A percentile compares a stretch with the other conserved stretches of the same genome.
Evolutionary conservation across 2,329 filamentous ascomycete species (phyloP).

Genomic region (Fusarium succisae): DNA sequence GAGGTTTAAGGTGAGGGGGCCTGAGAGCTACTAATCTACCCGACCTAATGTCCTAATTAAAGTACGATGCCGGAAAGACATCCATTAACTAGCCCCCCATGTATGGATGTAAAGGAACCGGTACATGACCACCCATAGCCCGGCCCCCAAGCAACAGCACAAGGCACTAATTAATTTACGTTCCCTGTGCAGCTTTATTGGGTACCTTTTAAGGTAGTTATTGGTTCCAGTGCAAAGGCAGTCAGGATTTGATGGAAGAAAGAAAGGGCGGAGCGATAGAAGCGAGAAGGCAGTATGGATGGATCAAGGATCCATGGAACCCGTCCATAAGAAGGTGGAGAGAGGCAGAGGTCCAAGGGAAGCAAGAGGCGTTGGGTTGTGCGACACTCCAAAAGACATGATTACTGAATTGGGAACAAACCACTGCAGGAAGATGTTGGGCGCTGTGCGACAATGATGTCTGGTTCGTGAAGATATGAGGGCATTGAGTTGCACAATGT

Average conservation of each 20-base stretch:
- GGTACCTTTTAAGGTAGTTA: background rate
- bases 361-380: slow-evolving; percentile 9
- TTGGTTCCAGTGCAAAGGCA: slow-evolving; percentile 23
- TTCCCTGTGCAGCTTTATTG: slow-evolving; percentile 33
- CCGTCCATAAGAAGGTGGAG: slow-evolving; percentile 18
- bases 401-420: background rate
- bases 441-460: background rate
- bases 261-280: slow-evolving; percentile 33
- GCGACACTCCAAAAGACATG: background rate
- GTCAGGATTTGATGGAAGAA: slow-evolving; percentile 35
- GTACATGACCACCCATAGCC: slow-evolving; percentile 14
- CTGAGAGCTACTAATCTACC: background rate
- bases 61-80: background rate
- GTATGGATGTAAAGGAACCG: background rate
- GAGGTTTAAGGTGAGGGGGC: slow-evolving; percentile 24
- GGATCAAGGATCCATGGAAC: slow-evolving; percentile 28
- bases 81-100: slow-evolving; percentile 2
- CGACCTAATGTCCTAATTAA: background rate
- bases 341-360: background rate
- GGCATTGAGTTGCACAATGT: slow-evolving; percentile 8
- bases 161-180: slow-evolving; percentile 42
- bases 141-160: slow-evolving; percentile 32
- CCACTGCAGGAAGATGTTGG: background rate
- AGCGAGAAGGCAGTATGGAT: slow-evolving; percentile 1
- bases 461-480: background rate